Conservation (phyloP, 805 yeast species). For the Jamesozyma lodderae region DNA sequence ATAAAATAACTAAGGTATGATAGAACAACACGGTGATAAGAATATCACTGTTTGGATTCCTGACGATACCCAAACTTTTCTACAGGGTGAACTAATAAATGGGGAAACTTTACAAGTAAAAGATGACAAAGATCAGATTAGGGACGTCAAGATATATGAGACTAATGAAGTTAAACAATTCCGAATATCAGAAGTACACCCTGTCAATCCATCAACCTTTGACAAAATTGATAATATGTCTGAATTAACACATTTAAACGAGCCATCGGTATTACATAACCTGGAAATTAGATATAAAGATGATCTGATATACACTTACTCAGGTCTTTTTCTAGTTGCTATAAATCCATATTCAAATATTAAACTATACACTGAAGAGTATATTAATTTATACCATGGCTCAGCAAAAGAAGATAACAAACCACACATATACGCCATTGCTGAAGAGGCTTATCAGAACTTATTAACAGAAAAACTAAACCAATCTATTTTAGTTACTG, state of each 20-base stretch:
- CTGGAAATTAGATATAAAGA: slow-evolving; percentile 65
- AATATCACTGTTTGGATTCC: slow-evolving; percentile 26
- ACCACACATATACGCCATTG: slow-evolving; percentile 89
- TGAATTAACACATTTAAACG: slow-evolving; percentile 85
- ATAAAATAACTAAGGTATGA: too few relatives aligned
- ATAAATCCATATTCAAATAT: slow-evolving; percentile 80
- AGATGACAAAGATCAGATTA: slow-evolving; percentile 14
- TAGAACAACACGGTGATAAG: background rate
- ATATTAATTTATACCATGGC: slow-evolving; percentile 48
- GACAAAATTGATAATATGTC: slow-evolving; percentile 94
- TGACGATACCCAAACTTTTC: slow-evolving; percentile 21
- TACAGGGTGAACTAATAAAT: slow-evolving; percentile 20
- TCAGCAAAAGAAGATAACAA: slow-evolving; percentile 38
- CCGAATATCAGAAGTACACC: slow-evolving; percentile 32
- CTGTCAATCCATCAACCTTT: slow-evolving; percentile 78
- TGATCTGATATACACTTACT: slow-evolving; percentile 82
- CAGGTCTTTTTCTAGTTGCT: slow-evolving; percentile 92
- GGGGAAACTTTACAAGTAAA: slow-evolving; percentile 16
- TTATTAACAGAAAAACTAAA: slow-evolving; percentile 59
- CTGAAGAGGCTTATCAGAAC: slow-evolving; percentile 77
- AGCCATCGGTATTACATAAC: slow-evolving; percentile 89
- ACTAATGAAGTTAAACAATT: slow-evolving; percentile 11
- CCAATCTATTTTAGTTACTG: slow-evolving; percentile 93
- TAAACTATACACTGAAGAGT: slow-evolving; percentile 57
- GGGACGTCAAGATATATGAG: slow-evolving; percentile 12